Conservation (phyloP, 116 monocot species). For the Phalaenopsis hybrid region DNA sequence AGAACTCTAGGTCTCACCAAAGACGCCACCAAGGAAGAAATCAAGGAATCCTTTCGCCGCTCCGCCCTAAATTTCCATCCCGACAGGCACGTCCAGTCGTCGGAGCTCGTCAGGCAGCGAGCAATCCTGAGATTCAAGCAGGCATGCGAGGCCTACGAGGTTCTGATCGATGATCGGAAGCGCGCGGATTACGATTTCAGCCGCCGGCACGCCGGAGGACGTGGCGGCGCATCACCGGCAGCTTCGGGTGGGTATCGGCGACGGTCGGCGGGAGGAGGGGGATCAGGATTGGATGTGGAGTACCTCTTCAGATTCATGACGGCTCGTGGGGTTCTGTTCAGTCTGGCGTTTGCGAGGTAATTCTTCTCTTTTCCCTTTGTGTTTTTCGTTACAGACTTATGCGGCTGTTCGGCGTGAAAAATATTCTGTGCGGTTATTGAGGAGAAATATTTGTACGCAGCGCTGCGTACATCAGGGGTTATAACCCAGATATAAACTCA, state of each 20-base stretch:
- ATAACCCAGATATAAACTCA: no score
- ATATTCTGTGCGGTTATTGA: no score
- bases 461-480: no score
- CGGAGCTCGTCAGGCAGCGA: slow-evolving; percentile 24
- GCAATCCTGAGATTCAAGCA: slow-evolving; percentile 52
- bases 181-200: slow-evolving; percentile 61
- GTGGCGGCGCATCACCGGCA: neutral
- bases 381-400: no score
- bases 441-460: no score
- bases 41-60: slow-evolving; percentile 81
- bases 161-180: slow-evolving; percentile 61
- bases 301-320: slow-evolving; percentile 40
- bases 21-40: slow-evolving; percentile 70
- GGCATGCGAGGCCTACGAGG: slow-evolving; percentile 77
- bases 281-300: slow-evolving; percentile 35
- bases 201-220: slow-evolving; percentile 7
- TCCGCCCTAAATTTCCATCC: slow-evolving; percentile 87
- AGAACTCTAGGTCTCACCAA: slow-evolving; percentile 51
- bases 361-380: neutral
- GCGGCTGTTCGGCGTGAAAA: no score
- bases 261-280: slow-evolving; percentile 11
- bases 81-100: slow-evolving; percentile 62
- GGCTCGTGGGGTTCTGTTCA: slow-evolving; percentile 47
- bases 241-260: slow-evolving; percentile 8
- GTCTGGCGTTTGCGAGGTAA: slow-evolving; percentile 66